Evolutionary conservation across 768 basidiomycete species (phyloP).

Genomic region (Paxillus rubicundulus): DNA sequence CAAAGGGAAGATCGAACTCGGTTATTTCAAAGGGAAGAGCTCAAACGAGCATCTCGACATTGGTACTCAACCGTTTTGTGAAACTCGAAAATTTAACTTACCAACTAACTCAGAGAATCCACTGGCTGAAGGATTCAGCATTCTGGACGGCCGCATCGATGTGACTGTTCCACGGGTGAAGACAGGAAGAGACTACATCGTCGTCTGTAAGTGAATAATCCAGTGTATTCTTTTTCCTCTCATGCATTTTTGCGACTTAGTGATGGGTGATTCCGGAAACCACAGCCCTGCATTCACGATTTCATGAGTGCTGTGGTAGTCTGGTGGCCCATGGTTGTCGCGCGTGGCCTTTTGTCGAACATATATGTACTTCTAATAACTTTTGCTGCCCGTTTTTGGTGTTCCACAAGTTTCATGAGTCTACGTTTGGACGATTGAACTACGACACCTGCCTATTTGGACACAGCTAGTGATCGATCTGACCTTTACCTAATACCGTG

Average conservation of each 20-base stretch:
- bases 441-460: constrained; percentile 3
- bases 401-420: not conserved
- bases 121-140: constrained; percentile 55
- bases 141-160: constrained; percentile 47
- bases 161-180: constrained; percentile 54
- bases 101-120: constrained; percentile 42
- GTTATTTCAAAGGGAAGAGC: constrained; percentile 40
- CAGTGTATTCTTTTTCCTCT: not conserved
- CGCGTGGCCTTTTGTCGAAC: not conserved
- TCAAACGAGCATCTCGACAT: constrained; percentile 53
- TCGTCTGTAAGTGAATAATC: constrained; percentile 53
- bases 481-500: not conserved
- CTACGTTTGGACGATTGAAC: not conserved
- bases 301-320: not conserved
- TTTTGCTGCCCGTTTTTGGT: not conserved
- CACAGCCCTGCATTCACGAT: constrained; percentile 59
- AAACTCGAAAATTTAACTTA: constrained; percentile 50
- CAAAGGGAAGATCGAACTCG: constrained; percentile 50
- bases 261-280: constrained; percentile 66
- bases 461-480: not conserved
- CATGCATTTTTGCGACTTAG: constrained; percentile 26
- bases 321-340: not conserved
- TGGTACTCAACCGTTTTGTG: constrained; percentile 33
- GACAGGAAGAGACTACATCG: constrained; percentile 50
- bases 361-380: no score